Conservation (phyloP, 495 filamentous ascomycete genomes). For the Annulohypoxylon moriforme region DNA sequence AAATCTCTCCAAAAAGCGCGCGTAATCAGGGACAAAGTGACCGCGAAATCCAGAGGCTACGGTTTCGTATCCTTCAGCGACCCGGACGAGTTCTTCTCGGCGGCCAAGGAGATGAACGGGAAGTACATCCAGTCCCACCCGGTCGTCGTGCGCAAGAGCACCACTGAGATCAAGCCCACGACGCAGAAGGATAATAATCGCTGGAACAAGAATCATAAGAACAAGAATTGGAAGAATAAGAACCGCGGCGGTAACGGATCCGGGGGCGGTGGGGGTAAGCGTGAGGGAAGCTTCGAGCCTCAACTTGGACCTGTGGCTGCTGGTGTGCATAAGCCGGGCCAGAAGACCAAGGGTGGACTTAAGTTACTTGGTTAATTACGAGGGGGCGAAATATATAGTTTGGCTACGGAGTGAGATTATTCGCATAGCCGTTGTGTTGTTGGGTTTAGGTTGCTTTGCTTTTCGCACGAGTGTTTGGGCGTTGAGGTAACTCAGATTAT, state of each 20-base stretch:
- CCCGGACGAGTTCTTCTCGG: conserved; percentile 93
- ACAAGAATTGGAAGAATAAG: conserved; percentile 52
- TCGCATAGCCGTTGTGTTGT: not conserved
- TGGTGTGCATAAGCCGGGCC: conserved; percentile 79
- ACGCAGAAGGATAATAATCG: conserved; percentile 57
- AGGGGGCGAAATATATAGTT: not conserved
- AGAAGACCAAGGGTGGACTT: conserved; percentile 82
- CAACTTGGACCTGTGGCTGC: conserved; percentile 63
- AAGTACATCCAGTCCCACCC: conserved; percentile 99
- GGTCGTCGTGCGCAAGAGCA: conserved; percentile 84
- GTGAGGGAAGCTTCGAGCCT: conserved; percentile 55
- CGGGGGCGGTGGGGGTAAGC: conserved; percentile 39
- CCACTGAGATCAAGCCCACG: conserved; percentile 85
- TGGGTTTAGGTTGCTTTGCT: not conserved
- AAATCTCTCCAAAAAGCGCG: conserved; percentile 89
- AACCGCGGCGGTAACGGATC: conserved; percentile 51
- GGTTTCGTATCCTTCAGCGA: conserved; percentile 97
- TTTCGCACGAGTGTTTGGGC: conserved; percentile 5
- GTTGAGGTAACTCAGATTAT: conserved; percentile 17
- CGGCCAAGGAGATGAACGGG: conserved; percentile 96
- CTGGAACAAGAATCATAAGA: conserved; percentile 49
- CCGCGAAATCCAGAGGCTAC: conserved; percentile 93
- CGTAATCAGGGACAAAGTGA: conserved; percentile 95
- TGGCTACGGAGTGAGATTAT: not conserved
- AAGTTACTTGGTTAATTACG: conserved; percentile 76